Conservation (phyloP, 2,329 filamentous ascomycete genomes). For the Coniochaeta ligniaria region DNA sequence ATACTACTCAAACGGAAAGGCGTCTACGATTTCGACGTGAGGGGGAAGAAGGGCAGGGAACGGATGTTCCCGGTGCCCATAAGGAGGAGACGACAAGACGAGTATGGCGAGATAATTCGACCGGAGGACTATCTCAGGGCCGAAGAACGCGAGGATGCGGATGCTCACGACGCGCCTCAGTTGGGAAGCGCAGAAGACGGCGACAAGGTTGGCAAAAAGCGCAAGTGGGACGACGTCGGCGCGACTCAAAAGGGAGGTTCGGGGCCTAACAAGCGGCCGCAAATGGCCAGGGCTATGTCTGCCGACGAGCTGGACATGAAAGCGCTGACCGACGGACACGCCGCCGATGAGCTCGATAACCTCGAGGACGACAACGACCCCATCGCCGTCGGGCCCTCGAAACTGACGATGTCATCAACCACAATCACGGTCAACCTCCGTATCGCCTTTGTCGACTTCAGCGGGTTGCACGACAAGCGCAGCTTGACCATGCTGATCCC, state of each 20-base stretch:
- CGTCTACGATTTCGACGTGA: conserved; percentile 88
- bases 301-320: conserved; percentile 37
- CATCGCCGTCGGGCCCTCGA: conserved; percentile 58
- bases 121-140: conserved; percentile 90
- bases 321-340: conserved; percentile 25
- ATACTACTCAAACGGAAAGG: conserved; percentile 82
- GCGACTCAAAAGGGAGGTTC: conserved; percentile 31
- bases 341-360: conserved; percentile 49
- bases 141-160: conserved; percentile 76
- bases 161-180: conserved; percentile 53
- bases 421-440: conserved; percentile 63
- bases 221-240: conserved; percentile 78
- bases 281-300: conserved; percentile 31
- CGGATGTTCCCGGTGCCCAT: conserved; percentile 85
- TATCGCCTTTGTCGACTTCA: conserved; percentile 85
- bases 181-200: conserved; percentile 43
- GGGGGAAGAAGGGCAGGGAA: conserved; percentile 86
- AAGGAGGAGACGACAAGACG: conserved; percentile 72
- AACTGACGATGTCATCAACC: conserved; percentile 59
- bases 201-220: conserved; percentile 76
- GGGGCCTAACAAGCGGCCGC: conserved; percentile 53
- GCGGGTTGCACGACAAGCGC: conserved; percentile 86
- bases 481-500: conserved; percentile 93
- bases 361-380: conserved; percentile 49
- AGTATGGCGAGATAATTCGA: conserved; percentile 89